A percentile compares a stretch with the other conserved stretches of the same genome.
These are phyloP conservation scores for Cystobasidium ongulense DNA, from an alignment of 768 basidiomycete genomes.

Conservation along the genomic window DNA sequence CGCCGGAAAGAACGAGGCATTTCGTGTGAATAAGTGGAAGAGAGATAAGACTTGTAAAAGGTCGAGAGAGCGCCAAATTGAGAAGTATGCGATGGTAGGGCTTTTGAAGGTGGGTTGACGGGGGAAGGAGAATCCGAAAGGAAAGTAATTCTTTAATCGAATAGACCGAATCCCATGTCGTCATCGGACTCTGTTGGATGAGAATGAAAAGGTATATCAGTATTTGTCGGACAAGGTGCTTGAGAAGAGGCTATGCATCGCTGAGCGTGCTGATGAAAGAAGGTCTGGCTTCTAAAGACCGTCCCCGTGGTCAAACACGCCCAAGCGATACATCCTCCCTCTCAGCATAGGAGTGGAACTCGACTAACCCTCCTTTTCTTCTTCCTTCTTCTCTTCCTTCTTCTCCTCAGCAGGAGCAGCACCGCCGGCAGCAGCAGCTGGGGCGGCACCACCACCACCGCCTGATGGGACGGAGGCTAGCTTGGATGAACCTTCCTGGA, in stretches of 20 bases:
- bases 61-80: no score
- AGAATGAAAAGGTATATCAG: background rate
- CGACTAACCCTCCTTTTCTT: constrained; percentile 29
- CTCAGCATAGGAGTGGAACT: background rate
- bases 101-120: background rate
- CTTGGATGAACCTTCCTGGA: constrained; percentile 83
- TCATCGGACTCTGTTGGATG: constrained; percentile 38
- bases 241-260: no score
- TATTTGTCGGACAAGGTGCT: background rate
- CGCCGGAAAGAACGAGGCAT: background rate
- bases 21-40: background rate
- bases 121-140: background rate
- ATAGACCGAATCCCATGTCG: constrained; percentile 43
- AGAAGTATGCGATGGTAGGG: no score
- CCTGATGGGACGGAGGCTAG: constrained; percentile 97
- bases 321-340: background rate
- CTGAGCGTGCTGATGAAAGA: no score
- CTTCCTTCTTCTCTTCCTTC: constrained; percentile 64
- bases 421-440: constrained; percentile 52
- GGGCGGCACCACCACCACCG: constrained; percentile 56
- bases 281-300: no score
- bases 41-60: background rate
- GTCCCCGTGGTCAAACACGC: background rate
- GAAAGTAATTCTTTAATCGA: constrained; percentile 32
- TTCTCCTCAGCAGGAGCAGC: constrained; percentile 65